Evolutionary conservation across 2,329 filamentous ascomycete species (phyloP).

Genomic region (Ceratocystis eucalypticola): DNA sequence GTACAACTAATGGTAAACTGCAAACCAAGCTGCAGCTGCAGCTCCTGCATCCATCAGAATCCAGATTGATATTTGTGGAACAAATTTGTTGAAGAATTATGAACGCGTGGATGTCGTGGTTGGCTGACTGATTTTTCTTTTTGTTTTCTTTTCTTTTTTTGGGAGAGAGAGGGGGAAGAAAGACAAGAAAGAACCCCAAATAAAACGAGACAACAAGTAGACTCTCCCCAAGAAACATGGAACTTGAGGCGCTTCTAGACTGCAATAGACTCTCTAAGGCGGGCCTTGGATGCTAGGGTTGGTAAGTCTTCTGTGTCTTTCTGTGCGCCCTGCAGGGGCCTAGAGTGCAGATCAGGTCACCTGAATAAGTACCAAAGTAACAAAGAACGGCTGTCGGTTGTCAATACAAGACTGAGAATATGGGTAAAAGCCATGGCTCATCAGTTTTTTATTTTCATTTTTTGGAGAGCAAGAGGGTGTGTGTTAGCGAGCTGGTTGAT

Average conservation of each 20-base stretch:
- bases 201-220: not conserved
- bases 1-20: too few relatives aligned
- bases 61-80: not conserved
- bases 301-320: not conserved
- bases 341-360: constrained; percentile 7
- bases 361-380: not conserved
- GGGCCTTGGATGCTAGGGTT: not conserved
- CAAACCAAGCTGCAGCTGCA: too few relatives aligned
- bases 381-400: not conserved
- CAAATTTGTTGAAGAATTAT: not conserved
- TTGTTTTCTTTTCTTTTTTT: not conserved
- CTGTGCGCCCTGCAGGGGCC: not conserved
- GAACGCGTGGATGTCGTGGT: not conserved
- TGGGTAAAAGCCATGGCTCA: not conserved
- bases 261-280: not conserved
- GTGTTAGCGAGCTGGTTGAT: too few relatives aligned
- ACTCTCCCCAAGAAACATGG: not conserved
- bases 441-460: not conserved
- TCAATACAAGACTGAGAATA: not conserved
- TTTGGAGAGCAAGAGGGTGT: not conserved
- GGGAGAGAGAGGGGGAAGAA: not conserved
- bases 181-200: not conserved
- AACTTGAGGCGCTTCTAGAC: not conserved
- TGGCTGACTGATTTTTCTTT: too few relatives aligned
- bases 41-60: too few relatives aligned